phyloP scores from a whole-genome alignment of 805 yeast genomes.

The Candida berthetii region DNA sequence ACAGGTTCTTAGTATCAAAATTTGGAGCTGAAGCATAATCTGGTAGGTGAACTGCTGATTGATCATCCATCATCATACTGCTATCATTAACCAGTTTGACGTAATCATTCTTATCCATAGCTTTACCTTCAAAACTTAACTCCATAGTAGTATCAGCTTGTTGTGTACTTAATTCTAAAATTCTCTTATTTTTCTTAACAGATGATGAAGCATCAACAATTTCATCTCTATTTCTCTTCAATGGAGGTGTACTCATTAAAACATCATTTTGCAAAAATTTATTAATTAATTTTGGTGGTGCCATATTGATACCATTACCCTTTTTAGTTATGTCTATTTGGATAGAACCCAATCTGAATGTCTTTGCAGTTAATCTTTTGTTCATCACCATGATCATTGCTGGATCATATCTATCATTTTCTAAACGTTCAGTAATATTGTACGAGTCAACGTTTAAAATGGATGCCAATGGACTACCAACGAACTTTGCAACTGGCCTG shows the following conservation, averaged over 20 bases:
- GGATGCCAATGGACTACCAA: conserved; percentile 1
- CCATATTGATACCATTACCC: conserved; percentile 5
- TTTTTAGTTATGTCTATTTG: conserved; percentile 10
- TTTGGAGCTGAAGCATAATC: conserved; percentile 4
- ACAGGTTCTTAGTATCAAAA: conserved; percentile 17
- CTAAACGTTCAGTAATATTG: neutral
- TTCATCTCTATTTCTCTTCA: conserved; percentile 23
- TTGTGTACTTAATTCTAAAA: conserved; percentile 6
- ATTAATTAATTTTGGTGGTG: conserved; percentile 5
- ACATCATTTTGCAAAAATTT: conserved; percentile 5
- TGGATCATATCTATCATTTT: conserved; percentile 7
- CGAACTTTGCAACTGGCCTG: conserved; percentile 10
- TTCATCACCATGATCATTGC: conserved; percentile 5
- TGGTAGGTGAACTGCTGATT: conserved; percentile 2
- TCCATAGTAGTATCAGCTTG: conserved; percentile 25
- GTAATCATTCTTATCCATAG: conserved; percentile 34
- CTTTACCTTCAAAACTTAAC: conserved; percentile 39
- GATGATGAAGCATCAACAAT: conserved; percentile 15
- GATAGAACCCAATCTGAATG: conserved; percentile 11
- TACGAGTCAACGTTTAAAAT: conserved; percentile 6
- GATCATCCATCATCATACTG: conserved; percentile 26
- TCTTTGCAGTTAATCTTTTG: conserved; percentile 7
- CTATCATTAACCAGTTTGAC: conserved; percentile 33
- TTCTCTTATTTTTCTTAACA: conserved; percentile 19
- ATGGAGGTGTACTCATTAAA: conserved; percentile 9